These are phyloP conservation scores for Sporothrix pallida DNA, from an alignment of 2,329 filamentous ascomycete genomes.

Conservation along the genomic window DNA sequence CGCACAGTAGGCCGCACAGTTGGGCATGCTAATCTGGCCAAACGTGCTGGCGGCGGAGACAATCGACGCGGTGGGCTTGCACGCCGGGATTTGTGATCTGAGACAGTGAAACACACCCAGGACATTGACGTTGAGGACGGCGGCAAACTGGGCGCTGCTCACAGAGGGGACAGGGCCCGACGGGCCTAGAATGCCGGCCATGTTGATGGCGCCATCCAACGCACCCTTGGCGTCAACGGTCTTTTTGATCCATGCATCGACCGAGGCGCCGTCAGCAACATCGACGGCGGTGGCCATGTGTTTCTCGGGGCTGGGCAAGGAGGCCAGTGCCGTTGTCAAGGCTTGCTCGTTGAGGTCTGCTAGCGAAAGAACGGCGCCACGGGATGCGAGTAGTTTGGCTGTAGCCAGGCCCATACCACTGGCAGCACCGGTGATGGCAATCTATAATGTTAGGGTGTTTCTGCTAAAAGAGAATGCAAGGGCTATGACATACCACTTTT, in stretches of 20 bases:
- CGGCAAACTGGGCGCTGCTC: not conserved
- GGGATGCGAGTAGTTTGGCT: not conserved
- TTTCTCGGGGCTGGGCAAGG: not conserved
- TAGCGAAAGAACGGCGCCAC: not conserved
- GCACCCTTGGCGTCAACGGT: not conserved
- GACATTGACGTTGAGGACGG: not conserved
- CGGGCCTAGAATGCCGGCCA: not conserved
- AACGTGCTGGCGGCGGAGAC: not conserved
- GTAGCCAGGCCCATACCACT: not conserved
- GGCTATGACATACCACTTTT: not conserved
- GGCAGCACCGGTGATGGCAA: not conserved
- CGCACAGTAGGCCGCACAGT: not conserved
- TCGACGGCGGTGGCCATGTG: not conserved
- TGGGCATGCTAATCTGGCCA: not conserved
- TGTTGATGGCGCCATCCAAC: constrained; percentile 4
- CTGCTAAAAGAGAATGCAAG: no score
- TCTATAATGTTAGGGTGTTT: no score
- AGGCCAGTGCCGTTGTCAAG: not conserved
- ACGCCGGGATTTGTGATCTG: not conserved
- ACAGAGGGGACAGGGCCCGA: not conserved
- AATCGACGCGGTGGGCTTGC: not conserved
- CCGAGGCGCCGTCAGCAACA: not conserved
- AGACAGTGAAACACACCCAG: not conserved
- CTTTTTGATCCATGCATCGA: not conserved
- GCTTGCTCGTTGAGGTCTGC: not conserved